These are phyloP conservation scores for Pseudogymnoascus sp. DNA, from an alignment of 2,329 filamentous ascomycete species.

Conservation along the genomic window DNA sequence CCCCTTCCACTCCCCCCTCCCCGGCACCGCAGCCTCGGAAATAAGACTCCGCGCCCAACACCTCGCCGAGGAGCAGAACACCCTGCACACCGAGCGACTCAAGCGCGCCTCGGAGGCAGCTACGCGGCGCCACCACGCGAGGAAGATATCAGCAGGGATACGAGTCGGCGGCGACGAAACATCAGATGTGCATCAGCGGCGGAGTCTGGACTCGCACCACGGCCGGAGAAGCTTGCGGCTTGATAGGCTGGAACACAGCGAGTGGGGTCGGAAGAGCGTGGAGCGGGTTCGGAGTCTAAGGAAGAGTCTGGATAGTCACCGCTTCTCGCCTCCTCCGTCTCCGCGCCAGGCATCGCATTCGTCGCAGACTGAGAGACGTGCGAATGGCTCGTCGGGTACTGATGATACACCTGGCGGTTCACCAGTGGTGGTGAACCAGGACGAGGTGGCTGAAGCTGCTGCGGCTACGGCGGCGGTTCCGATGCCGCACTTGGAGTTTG, in stretches of 20 bases:
- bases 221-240: conserved; percentile 11
- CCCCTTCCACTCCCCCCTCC: conserved; percentile 44
- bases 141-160: conserved; percentile 19
- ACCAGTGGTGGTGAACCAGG: conserved; percentile 12
- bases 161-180: conserved; percentile 27
- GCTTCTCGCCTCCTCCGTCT: not conserved
- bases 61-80: conserved; percentile 53
- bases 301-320: conserved; percentile 18
- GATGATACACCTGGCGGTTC: conserved; percentile 7
- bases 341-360: conserved; percentile 28
- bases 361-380: conserved; percentile 29
- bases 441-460: not conserved
- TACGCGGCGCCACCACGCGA: conserved; percentile 17
- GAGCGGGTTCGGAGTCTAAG: conserved; percentile 31
- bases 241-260: conserved; percentile 11
- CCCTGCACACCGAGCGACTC: conserved; percentile 12
- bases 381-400: conserved; percentile 14
- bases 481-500: conserved; percentile 17
- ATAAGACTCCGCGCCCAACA: conserved; percentile 62
- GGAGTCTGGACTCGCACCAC: conserved; percentile 30
- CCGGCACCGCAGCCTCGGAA: conserved; percentile 54
- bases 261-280: conserved; percentile 32
- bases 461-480: not conserved
- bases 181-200: conserved; percentile 26
- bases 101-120: conserved; percentile 11